Evolutionary conservation across 2,329 filamentous ascomycete genomes (phyloP).

Genomic region (Cordyceps javanica): DNA sequence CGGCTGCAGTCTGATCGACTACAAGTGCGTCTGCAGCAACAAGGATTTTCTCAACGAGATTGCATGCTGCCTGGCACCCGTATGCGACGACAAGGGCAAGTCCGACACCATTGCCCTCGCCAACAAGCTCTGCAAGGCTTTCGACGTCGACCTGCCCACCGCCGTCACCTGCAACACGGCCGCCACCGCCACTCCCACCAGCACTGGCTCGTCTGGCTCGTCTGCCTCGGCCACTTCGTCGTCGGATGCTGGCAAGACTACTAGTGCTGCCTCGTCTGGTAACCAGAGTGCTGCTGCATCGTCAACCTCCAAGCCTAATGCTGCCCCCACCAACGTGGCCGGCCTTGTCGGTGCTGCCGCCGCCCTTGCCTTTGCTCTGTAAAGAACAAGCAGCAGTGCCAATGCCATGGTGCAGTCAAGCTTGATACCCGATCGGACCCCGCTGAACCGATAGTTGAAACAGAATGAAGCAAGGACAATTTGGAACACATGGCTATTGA

Average conservation of each 20-base stretch:
- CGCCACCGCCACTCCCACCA: not conserved
- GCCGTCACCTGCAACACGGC: slow-evolving; percentile 29
- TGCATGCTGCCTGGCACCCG: slow-evolving; percentile 34
- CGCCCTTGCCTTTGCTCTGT: slow-evolving; percentile 12
- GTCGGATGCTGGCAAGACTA: not conserved
- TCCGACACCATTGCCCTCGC: slow-evolving; percentile 31
- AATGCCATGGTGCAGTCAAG: too few relatives aligned
- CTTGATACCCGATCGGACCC: not conserved
- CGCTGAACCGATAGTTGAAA: not conserved
- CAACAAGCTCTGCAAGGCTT: slow-evolving; percentile 31
- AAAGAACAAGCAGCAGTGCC: not conserved
- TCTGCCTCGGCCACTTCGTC: not conserved
- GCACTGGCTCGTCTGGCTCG: not conserved
- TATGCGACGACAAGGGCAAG: slow-evolving; percentile 29
- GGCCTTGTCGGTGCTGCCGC: slow-evolving; percentile 12
- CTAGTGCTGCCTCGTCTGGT: not conserved
- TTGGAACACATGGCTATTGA: not conserved
- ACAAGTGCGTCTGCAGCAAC: slow-evolving; percentile 37
- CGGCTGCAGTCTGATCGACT: slow-evolving; percentile 32
- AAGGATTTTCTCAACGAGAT: slow-evolving; percentile 32
- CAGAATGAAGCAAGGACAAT: too few relatives aligned
- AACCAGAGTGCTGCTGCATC: not conserved
- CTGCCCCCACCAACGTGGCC: slow-evolving; percentile 7
- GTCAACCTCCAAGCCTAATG: not conserved
- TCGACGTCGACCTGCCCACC: slow-evolving; percentile 30